Conservation (phyloP, 495 filamentous ascomycete species). For the Symbiotaphrina buchneri region DNA sequence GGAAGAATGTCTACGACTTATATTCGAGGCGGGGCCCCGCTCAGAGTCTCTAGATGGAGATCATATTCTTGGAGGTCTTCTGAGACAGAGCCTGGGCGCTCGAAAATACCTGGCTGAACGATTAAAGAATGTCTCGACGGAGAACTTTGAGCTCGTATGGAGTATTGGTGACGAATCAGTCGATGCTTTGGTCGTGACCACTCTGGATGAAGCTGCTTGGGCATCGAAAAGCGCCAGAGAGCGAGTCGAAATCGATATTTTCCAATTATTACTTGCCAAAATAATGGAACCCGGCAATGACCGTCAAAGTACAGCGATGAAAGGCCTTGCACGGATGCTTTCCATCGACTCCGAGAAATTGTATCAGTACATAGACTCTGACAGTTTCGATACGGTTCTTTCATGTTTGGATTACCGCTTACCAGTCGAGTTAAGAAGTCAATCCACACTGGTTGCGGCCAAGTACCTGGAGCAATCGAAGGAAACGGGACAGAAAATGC, state of each 20-base stretch:
- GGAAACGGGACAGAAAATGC: constrained; percentile 36
- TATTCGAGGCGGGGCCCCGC: constrained; percentile 26
- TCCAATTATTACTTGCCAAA: constrained; percentile 40
- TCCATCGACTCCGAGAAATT: constrained; percentile 33
- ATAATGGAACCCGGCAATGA: constrained; percentile 38
- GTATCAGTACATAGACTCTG: constrained; percentile 45
- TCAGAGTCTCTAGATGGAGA: constrained; percentile 28
- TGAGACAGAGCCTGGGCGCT: constrained; percentile 30
- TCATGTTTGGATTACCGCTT: constrained; percentile 57
- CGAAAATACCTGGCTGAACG: constrained; percentile 26
- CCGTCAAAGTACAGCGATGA: constrained; percentile 32
- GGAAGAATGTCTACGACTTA: constrained; percentile 26
- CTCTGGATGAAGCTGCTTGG: constrained; percentile 36
- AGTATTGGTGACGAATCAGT: constrained; percentile 35
- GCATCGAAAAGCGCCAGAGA: constrained; percentile 21
- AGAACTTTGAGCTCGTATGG: constrained; percentile 33
- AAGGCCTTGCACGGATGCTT: constrained; percentile 37
- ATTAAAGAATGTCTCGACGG: constrained; percentile 24
- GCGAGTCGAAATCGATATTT: constrained; percentile 33
- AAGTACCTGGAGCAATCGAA: constrained; percentile 61
- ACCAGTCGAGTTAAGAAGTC: constrained; percentile 38
- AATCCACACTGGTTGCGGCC: constrained; percentile 52
- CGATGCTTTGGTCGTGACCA: constrained; percentile 29
- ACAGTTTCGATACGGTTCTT: constrained; percentile 60
- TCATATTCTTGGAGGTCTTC: constrained; percentile 33